phyloP scores from a whole-genome alignment of 2,329 filamentous ascomycete genomes.

The Scorias spongiosa region DNA sequence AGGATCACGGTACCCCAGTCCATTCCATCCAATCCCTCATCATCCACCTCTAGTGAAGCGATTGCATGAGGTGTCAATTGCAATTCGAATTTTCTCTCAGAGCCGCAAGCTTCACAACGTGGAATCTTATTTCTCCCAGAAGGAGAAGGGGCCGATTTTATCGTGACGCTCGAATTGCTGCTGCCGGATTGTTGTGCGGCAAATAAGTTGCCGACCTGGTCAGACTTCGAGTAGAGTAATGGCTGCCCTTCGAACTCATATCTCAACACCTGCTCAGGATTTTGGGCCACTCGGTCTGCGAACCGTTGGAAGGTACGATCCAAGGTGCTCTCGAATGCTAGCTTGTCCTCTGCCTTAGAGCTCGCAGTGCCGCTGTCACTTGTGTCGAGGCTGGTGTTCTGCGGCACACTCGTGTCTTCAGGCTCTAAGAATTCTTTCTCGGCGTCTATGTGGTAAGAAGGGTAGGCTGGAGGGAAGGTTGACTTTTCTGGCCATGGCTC shows the following conservation, averaged over 20 bases:
- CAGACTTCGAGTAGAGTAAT: constrained; percentile 65
- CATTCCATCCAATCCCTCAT: constrained; percentile 64
- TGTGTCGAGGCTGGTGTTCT: constrained; percentile 13
- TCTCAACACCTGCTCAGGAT: constrained; percentile 35
- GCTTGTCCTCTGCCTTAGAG: constrained; percentile 26
- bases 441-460: constrained; percentile 66
- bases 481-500: constrained; percentile 63
- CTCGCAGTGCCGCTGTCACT: constrained; percentile 10
- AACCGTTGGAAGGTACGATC: constrained; percentile 37
- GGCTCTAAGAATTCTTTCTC: constrained; percentile 76
- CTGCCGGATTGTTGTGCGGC: constrained; percentile 16
- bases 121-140: constrained; percentile 42
- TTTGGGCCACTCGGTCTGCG: constrained; percentile 34
- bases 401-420: constrained; percentile 28
- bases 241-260: constrained; percentile 35
- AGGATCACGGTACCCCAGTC: constrained; percentile 93
- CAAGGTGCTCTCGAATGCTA: constrained; percentile 32
- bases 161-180: constrained; percentile 13
- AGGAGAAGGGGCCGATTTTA: constrained; percentile 17
- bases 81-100: constrained; percentile 67
- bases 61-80: constrained; percentile 89
- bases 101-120: constrained; percentile 61
- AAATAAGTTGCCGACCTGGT: constrained; percentile 56
- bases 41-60: constrained; percentile 64
- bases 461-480: constrained; percentile 55